A percentile compares a stretch with the other conserved stretches of the same genome.
These are phyloP conservation scores for Lactifluus piperatus DNA, from an alignment of 768 basidiomycete genomes.

Conservation along the genomic window DNA sequence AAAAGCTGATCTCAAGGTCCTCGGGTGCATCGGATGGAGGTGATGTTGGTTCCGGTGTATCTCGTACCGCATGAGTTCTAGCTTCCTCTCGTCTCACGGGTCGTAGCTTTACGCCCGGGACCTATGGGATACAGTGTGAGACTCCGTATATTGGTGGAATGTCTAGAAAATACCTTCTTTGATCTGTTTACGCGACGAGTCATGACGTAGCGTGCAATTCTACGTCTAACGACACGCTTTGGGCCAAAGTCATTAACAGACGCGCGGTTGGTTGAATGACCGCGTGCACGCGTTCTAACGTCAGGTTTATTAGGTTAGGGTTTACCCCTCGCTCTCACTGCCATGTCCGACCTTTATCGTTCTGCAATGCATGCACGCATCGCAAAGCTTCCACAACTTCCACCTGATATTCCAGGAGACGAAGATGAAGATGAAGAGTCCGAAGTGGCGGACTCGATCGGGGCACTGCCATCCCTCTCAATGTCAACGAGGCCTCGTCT, in stretches of 20 bases:
- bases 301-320: constrained; percentile 5
- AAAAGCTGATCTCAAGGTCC: constrained; percentile 16
- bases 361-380: constrained; percentile 71
- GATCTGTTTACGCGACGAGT: constrained; percentile 54
- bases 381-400: constrained; percentile 57
- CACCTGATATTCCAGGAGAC: constrained; percentile 27
- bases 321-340: background rate
- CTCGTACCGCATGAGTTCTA: constrained; percentile 22
- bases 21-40: constrained; percentile 32
- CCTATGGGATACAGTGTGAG: constrained; percentile 33
- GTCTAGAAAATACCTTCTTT: constrained; percentile 37
- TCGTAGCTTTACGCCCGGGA: constrained; percentile 76
- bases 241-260: background rate
- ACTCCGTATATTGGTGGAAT: background rate
- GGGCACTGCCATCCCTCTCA: constrained; percentile 49
- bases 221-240: background rate
- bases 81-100: constrained; percentile 39
- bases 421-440: constrained; percentile 43
- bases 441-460: constrained; percentile 51
- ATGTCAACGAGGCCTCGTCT: constrained; percentile 49
- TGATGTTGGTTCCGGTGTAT: constrained; percentile 25
- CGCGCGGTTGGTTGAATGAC: background rate
- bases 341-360: constrained; percentile 66
- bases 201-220: background rate
- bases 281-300: background rate